Evolutionary conservation across 805 yeast species (phyloP), one percentile per base, ranked within the genome.

Genomic region (Danielia reshetovae): DNA sequence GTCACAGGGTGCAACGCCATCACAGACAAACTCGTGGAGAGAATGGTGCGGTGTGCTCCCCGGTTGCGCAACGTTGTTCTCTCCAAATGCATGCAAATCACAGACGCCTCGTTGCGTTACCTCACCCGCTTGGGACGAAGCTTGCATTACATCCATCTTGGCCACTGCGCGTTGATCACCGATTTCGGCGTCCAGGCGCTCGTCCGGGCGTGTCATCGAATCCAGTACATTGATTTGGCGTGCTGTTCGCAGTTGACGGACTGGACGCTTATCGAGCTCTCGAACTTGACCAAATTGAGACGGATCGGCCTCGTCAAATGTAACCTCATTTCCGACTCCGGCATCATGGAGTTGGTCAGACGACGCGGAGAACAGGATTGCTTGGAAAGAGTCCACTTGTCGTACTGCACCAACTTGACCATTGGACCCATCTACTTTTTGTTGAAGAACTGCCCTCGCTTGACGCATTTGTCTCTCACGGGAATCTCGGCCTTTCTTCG

Each of bases 291-390:
- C 6, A 79, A 82, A 51, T 69, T 90, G 48, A 76, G 93, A 49
- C 75, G 98, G 59, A 88, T 90, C 29, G 98, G 98, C 0, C 68
- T 90, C 32, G 98, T 93, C 16, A 90, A 89, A 57, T 90, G 98
- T 59, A 74, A 77, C 13, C 78, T 84, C 52, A 86, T 90, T 47
- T 83, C 94, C 4, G 97, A 90, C 57, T 77, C 74, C 30, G 97
- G 97, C 1, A 72, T 84, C 33, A 65, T 73, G 45, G 81, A 75
- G 45, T 73, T 76, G 60, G 90, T 76, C 25, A 76, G 74, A 47
- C 72, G 77, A 43, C 71, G 85, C 36, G 85, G 85, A 7, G 72
- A 72, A 37, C 87, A 81, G 43, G 94, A 84, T 55, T 79, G 93
- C 27, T 66, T 90, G 35, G 97, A 93, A 62, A 75, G 98, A 42